These are phyloP conservation scores for Mycena leptocephala DNA, from an alignment of 768 basidiomycete genomes.

Conservation along the genomic window DNA sequence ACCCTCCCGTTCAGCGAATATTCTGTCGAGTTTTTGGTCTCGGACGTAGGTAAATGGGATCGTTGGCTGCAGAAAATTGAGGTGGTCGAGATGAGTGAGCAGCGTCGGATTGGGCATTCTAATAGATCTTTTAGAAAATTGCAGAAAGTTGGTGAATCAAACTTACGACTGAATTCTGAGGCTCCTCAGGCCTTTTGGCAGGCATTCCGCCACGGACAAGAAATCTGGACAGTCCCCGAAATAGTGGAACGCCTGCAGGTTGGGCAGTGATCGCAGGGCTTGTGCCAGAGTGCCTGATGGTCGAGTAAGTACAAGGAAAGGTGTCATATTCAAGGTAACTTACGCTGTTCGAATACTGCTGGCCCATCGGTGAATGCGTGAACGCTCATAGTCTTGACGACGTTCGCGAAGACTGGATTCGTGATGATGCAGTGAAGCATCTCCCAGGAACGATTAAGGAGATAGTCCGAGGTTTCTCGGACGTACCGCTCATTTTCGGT, in stretches of 20 bases:
- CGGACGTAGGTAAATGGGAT: constrained; percentile 52
- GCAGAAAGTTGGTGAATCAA: not conserved
- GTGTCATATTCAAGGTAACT: constrained; percentile 12
- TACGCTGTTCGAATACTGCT: constrained; percentile 56
- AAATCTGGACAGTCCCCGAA: constrained; percentile 52
- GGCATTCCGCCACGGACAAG: constrained; percentile 44
- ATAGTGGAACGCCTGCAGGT: constrained; percentile 57
- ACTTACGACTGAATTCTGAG: constrained; percentile 52
- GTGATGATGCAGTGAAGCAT: constrained; percentile 54
- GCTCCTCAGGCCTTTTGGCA: constrained; percentile 47
- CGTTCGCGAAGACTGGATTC: constrained; percentile 51
- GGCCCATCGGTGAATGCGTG: constrained; percentile 53
- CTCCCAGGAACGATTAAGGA: constrained; percentile 59
- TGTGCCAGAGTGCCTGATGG: constrained; percentile 53
- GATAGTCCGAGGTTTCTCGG: constrained; percentile 44
- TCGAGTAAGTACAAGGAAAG: constrained; percentile 8
- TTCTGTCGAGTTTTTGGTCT: constrained; percentile 32
- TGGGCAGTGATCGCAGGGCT: constrained; percentile 47
- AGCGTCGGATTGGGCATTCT: constrained; percentile 45
- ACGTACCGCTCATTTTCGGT: constrained; percentile 46
- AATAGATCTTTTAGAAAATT: constrained; percentile 23
- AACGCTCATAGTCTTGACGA: constrained; percentile 55
- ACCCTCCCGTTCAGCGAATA: constrained; percentile 31
- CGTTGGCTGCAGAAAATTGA: constrained; percentile 47
- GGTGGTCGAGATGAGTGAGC: constrained; percentile 43